Evolutionary conservation across 352 stramenopile genomes (phyloP), one percentile per base, ranked within the genome.

Genomic region (Pythium pyrilobum): DNA sequence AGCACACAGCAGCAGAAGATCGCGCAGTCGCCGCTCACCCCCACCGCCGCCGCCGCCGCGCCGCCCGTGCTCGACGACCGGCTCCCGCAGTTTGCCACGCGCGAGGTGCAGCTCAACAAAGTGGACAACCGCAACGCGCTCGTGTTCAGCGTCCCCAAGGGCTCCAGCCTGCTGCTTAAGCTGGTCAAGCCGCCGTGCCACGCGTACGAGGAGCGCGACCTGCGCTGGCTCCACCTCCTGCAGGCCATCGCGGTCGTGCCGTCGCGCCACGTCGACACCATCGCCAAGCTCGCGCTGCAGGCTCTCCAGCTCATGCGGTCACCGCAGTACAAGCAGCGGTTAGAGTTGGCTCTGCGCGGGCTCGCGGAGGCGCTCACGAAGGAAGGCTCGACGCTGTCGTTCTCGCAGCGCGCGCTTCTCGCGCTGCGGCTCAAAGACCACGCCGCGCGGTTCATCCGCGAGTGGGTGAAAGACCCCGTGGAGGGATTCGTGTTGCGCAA

Each of bases 201-300:
- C 62, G 48, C 62, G 10, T 89, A 88, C 62, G 74, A 76, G 42
- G 62, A 86, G 59, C 73, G 72, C 11, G 82, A 90, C 50, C 46
- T 67, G 18, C 78, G 76, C 13, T 90, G 82, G 69, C 68, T 92
- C 33, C 78, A 88, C 24, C 52, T 88, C 59, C 66, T 92, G 38
- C 74, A 90, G 47, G 67, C 69, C 9, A 62, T 81, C 37, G 77
- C 76, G 3, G 50, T 74, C 8, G 70, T 90, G 52, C 82, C 82
- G 13, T 90, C 79, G 46, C 58, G 76, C 36, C 77, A 81, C 37
- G 56, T 67, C 28, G 70, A 81, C 20, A 81, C 72, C 49, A 59
- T 89, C 32, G 43, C 66, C 27, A 60, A 72, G 18, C 71, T 81
- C 10, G 65, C 79, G 27, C 48, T 27, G 11, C 67, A 87, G 59